Evolutionary conservation across 1,139 yeast species (phyloP), one percentile per base, ranked within the genome.

Genomic region (Yamadazyma siamensis): DNA sequence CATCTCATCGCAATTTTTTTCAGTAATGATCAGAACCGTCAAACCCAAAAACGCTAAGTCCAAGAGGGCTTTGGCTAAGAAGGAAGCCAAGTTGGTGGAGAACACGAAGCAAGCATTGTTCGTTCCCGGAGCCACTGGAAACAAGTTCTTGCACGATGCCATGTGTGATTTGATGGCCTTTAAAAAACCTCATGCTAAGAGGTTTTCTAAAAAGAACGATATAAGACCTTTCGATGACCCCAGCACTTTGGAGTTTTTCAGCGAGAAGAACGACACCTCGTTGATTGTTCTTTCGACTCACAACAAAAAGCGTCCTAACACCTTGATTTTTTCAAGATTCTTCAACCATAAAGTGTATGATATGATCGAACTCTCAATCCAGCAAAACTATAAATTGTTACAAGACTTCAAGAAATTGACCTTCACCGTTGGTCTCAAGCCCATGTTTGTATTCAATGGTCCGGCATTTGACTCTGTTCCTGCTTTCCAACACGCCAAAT

Each of bases 11-110:
- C 21, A 6, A 25, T 29, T 32, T 32, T 33, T 34, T 24, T 30
- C 13, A 14, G 16, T 12, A n/a, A 38, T 38, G 42, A 36, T 38
- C 21, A 38, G 42, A 32, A 38, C 40, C 14, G 35, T 38, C 25
- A 69, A 68, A 44, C 97, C 99, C 28, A 89, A 88, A 64, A 91
- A 83, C 54, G 96, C 96, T 36, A 87, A 98, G 54, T 77, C 96
- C 34, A 94, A 94, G 67, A 79, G 99, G 58, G 97, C 95, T 10
- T 58, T 89, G 46, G 95, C 89, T 39, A 83, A 84, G 50, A 81
- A 77, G 47, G 96, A 87, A 51, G 80, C 97, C 35, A 91, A 88
- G 63, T 61, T 87, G 32, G 83, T 82, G 10, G 99, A 91, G 57
- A 89, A 91, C 58, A 79, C 84, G 43, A 94, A 94, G 62, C 75